These are phyloP conservation scores for Psilocybe azurescens DNA, from an alignment of 768 basidiomycete species.

Conservation along the genomic window DNA sequence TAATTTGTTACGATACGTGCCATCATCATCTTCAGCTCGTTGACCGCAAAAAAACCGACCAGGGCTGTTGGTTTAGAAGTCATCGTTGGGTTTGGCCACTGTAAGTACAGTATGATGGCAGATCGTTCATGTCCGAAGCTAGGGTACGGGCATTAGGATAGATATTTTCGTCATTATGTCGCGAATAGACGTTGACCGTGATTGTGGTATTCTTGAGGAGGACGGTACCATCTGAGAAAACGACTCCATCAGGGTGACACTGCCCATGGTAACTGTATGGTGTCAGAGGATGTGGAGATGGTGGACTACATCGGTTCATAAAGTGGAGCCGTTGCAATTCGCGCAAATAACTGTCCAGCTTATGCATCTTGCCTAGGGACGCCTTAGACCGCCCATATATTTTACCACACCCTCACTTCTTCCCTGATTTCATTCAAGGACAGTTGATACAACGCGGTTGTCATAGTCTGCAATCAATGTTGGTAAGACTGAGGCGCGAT, in stretches of 20 bases:
- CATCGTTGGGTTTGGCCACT: too few species aligned
- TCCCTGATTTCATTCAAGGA: conserved; percentile 43
- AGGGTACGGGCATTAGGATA: conserved; percentile 39
- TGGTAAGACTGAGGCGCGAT: neutral
- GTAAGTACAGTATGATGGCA: too few species aligned
- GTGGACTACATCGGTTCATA: conserved; percentile 13
- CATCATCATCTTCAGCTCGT: conserved; percentile 48
- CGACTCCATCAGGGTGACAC: conserved; percentile 41
- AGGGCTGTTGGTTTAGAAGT: too few species aligned
- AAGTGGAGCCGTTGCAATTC: conserved; percentile 34
- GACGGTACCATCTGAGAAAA: conserved; percentile 47
- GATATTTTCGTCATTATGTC: conserved; percentile 34
- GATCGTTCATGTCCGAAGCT: conserved; percentile 42
- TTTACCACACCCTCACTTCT: conserved; percentile 45
- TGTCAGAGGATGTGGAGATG: too few species aligned
- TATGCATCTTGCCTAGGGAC: conserved; percentile 41
- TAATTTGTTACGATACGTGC: conserved; percentile 45
- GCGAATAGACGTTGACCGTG: conserved; percentile 28
- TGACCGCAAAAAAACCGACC: conserved; percentile 50
- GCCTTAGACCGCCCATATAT: conserved; percentile 42
- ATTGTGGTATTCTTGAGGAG: conserved; percentile 45
- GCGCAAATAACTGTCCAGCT: conserved; percentile 50
- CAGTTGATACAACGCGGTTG: conserved; percentile 40
- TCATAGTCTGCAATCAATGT: conserved; percentile 36
- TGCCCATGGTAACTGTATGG: conserved; percentile 29